Conservation (phyloP, 768 basidiomycete genomes). For the Xerocomellus intermedius region DNA sequence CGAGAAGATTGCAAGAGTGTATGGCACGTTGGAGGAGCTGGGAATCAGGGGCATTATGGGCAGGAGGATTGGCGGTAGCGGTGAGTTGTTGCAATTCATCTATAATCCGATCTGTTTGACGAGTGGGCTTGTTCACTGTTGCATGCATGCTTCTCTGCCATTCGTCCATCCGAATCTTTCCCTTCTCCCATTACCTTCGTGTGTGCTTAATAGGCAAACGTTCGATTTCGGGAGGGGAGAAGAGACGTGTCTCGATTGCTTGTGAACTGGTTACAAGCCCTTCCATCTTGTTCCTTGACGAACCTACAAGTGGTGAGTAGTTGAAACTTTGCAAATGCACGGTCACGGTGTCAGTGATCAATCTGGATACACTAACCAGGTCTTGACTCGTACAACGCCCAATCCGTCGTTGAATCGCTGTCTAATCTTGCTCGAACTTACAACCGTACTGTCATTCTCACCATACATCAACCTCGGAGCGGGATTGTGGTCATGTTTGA, state of each 20-base stretch:
- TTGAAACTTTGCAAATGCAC: background rate
- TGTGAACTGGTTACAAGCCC: constrained; percentile 98
- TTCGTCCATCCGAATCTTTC: background rate
- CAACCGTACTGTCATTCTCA: constrained; percentile 94
- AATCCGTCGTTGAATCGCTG: constrained; percentile 89
- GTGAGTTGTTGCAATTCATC: constrained; percentile 40
- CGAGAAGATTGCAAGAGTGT: constrained; percentile 91
- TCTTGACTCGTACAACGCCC: constrained; percentile 92
- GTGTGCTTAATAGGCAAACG: constrained; percentile 56
- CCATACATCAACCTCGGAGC: constrained; percentile 96
- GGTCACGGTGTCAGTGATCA: background rate
- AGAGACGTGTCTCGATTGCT: constrained; percentile 93
- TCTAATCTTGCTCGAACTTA: constrained; percentile 83
- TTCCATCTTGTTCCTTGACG: constrained; percentile 93
- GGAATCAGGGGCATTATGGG: constrained; percentile 92
- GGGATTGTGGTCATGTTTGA: constrained; percentile 98
- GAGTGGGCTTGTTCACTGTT: background rate
- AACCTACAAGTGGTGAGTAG: constrained; percentile 87
- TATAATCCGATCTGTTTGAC: background rate
- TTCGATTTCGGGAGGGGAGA: constrained; percentile 97
- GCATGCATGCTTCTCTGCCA: background rate
- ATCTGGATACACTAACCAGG: constrained; percentile 41
- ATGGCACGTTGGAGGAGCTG: constrained; percentile 95
- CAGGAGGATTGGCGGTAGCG: constrained; percentile 83
- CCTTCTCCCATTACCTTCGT: background rate